Evolutionary conservation across 768 basidiomycete species (phyloP).

Genomic region (Naganishia randhawae): DNA sequence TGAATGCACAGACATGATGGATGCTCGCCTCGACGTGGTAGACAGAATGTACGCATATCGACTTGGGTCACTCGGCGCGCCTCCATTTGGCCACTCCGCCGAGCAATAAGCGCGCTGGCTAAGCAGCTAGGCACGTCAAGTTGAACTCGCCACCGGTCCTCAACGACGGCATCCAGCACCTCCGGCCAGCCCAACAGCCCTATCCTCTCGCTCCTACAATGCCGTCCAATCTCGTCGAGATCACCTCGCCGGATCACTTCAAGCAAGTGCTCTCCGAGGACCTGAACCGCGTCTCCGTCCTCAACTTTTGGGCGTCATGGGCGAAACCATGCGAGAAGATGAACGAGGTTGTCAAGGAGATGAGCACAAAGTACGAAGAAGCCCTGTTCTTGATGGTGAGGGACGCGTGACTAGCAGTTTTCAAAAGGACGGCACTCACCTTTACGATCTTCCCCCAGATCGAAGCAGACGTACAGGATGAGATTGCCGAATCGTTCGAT

Average conservation of each 20-base stretch:
- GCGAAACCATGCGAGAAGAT: conserved; percentile 86
- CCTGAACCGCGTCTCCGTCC: conserved; percentile 72
- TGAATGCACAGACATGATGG: background rate
- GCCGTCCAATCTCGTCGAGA: conserved; percentile 53
- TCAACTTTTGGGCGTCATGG: conserved; percentile 93
- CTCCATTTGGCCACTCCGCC: no score
- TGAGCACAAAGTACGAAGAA: conserved; percentile 66
- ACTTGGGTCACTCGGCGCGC: no score
- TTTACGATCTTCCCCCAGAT: no score
- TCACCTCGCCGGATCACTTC: conserved; percentile 69
- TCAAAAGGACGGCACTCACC: no score
- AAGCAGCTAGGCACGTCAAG: no score
- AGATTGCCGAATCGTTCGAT: conserved; percentile 87
- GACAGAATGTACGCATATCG: no score
- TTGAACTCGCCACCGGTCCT: no score
- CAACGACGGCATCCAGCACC: no score
- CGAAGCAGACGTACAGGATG: conserved; percentile 55
- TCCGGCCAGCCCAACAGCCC: background rate
- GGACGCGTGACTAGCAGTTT: background rate
- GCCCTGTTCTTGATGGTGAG: conserved; percentile 71
- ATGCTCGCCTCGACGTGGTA: no score
- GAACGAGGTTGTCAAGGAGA: conserved; percentile 70
- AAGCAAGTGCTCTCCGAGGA: conserved; percentile 69
- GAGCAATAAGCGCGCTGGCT: no score
- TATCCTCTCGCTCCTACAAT: conserved; percentile 3